phyloP scores from a whole-genome alignment of 2,329 filamentous ascomycete species.

The Neonectria faginata region DNA sequence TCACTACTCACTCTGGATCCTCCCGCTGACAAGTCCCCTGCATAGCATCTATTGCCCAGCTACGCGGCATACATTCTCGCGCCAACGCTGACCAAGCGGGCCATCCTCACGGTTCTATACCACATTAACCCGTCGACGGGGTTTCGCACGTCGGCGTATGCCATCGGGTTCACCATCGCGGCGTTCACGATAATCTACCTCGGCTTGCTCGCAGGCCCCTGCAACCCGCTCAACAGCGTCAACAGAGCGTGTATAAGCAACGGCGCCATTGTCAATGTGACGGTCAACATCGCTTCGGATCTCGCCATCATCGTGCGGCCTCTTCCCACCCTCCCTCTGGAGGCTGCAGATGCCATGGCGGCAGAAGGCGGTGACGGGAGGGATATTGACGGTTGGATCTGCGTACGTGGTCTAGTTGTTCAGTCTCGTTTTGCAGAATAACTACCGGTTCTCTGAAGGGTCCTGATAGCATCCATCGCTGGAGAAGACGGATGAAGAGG shows the following conservation, averaged over 20 bases:
- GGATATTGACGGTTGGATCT: slow-evolving; percentile 21
- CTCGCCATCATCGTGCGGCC: slow-evolving; percentile 21
- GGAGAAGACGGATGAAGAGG: not conserved
- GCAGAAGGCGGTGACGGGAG: slow-evolving; percentile 18
- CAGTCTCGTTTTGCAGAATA: too few species aligned
- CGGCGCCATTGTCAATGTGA: slow-evolving; percentile 17
- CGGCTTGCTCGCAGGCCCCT: slow-evolving; percentile 10
- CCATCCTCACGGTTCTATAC: slow-evolving; percentile 17
- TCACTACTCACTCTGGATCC: not conserved
- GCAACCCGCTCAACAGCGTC: slow-evolving; percentile 13
- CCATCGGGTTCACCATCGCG: not conserved
- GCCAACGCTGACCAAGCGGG: slow-evolving; percentile 21
- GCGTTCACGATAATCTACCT: slow-evolving; percentile 13
- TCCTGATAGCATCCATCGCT: slow-evolving; percentile 23
- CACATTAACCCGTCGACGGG: slow-evolving; percentile 13
- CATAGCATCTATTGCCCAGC: not conserved
- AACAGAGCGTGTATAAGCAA: slow-evolving; percentile 13
- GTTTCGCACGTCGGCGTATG: slow-evolving; percentile 12
- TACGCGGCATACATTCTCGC: slow-evolving; percentile 20
- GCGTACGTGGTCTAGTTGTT: slow-evolving; percentile 12
- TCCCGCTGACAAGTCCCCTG: not conserved
- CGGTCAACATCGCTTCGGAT: slow-evolving; percentile 24
- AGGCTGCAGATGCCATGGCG: slow-evolving; percentile 20
- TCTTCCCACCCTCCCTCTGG: slow-evolving; percentile 15
- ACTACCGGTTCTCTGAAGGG: slow-evolving; percentile 6